Base-by-base conservation (phyloP, 2,329 filamentous ascomycete species). In the Phyllosticta citribraziliensis region DNA sequence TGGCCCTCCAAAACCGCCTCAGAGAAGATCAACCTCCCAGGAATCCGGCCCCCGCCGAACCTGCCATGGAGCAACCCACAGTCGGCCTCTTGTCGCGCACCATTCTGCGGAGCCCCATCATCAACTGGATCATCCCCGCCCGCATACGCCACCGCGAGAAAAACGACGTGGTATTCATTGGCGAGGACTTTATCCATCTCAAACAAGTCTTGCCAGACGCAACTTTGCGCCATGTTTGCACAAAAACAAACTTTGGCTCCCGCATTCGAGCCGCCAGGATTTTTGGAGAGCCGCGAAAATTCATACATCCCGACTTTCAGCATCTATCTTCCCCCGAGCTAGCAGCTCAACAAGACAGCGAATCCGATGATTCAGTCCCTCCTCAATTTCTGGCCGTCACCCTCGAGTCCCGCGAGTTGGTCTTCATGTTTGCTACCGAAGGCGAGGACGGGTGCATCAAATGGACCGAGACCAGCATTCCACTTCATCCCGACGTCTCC, bases 161-260 rank as follows among this genome's bases (percentile, higher is more conserved):
- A 63, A 91, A 94, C 66, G 92, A 97, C 75, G 84, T 97, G 65
- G 87, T 92, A 47, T 91, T 96, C 67, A 82, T 99, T 62, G 89
- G 91, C 59, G 88, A 96, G 66, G 83, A 88, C 64, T 89, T 85
- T 67, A 82, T 99, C 53, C 87, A 93, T 66, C 84, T 97, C 65
- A 88, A 86, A 67, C 88, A 96, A 71, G 82, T 94, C 2, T 79
- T 80, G 5, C 78, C 79, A 53, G 84, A 88, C 69, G 86, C 86
- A 1, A 86, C 88, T 67, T 80, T 96, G 24, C 83, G 54, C 65
- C 85, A 91, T 68, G 79, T 96, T n/a, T 79, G 83, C n/a, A 83
- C 83, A 63, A 95, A 92, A 73, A 80, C 81, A 51, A 86, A 96
- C 70, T 93, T 97, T 70, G 85, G 86, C 59, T 83, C 84, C 33